Evolutionary conservation across 2,329 filamentous ascomycete species (phyloP).

Genomic region (Huntiella decipiens): DNA sequence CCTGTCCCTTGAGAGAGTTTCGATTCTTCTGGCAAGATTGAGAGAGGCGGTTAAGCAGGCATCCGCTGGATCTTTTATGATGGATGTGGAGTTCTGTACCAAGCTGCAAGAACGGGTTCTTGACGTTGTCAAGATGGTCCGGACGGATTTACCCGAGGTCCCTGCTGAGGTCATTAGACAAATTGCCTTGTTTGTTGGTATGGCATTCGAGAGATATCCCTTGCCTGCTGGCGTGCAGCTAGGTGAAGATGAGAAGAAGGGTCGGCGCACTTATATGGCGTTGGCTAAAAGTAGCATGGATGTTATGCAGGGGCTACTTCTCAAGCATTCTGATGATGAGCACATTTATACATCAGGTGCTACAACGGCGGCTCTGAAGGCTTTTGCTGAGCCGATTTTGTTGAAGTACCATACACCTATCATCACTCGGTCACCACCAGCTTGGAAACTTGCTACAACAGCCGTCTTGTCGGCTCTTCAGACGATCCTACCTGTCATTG

Average conservation of each 20-base stretch:
- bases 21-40: slow-evolving; percentile 52
- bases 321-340: slow-evolving; percentile 38
- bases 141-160: slow-evolving; percentile 44
- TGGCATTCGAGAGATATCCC: slow-evolving; percentile 36
- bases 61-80: slow-evolving; percentile 45
- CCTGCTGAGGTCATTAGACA: slow-evolving; percentile 50
- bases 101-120: slow-evolving; percentile 52
- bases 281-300: slow-evolving; percentile 68
- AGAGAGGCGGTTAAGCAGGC: slow-evolving; percentile 53
- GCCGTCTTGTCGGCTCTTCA: slow-evolving; percentile 50
- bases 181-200: slow-evolving; percentile 48
- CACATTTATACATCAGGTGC: slow-evolving; percentile 54
- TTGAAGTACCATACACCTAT: slow-evolving; percentile 67
- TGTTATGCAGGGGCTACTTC: slow-evolving; percentile 42
- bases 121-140: slow-evolving; percentile 46
- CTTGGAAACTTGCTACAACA: slow-evolving; percentile 67
- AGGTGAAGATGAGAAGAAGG: slow-evolving; percentile 17
- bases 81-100: slow-evolving; percentile 55
- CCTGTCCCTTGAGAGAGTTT: slow-evolving; percentile 42
- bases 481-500: slow-evolving; percentile 37
- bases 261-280: slow-evolving; percentile 67
- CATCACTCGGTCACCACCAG: slow-evolving; percentile 47
- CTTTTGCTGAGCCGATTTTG: slow-evolving; percentile 49
- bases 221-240: not conserved
- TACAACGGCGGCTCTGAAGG: slow-evolving; percentile 43